A percentile compares a stretch with the other conserved stretches of the same genome.
These are phyloP conservation scores for Nothophytophthora sp. DNA, from an alignment of 352 stramenopile species.

Conservation along the genomic window DNA sequence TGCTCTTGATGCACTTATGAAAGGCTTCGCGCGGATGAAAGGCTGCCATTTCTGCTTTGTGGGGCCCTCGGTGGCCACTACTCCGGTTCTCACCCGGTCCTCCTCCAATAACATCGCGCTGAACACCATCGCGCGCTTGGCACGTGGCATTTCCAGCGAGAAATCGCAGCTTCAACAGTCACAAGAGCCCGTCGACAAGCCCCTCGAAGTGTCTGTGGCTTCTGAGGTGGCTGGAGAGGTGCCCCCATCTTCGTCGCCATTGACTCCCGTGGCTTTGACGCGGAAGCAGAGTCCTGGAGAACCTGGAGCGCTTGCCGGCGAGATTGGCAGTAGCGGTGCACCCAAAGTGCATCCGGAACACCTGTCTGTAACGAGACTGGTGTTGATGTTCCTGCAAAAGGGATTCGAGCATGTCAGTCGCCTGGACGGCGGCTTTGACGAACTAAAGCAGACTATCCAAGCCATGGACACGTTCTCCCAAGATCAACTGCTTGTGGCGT, in stretches of 20 bases:
- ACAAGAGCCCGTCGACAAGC: constrained; percentile 18
- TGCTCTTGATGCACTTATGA: constrained; percentile 71
- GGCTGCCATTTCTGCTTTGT: constrained; percentile 91
- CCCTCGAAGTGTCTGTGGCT: constrained; percentile 10
- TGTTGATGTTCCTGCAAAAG: constrained; percentile 88
- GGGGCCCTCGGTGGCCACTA: constrained; percentile 45
- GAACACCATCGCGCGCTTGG: constrained; percentile 57
- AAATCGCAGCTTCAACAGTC: constrained; percentile 17
- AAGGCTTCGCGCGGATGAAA: constrained; percentile 86
- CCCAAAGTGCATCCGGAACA: constrained; percentile 47
- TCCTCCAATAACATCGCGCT: constrained; percentile 39
- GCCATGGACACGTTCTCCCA: constrained; percentile 63
- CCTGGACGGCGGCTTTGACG: constrained; percentile 80
- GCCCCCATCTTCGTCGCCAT: background rate
- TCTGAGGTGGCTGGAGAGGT: constrained; percentile 8
- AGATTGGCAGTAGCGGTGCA: constrained; percentile 35
- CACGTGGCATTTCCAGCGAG: constrained; percentile 64
- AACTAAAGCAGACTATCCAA: constrained; percentile 67
- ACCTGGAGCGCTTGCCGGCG: constrained; percentile 29
- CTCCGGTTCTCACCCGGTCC: constrained; percentile 20
- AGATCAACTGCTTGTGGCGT: constrained; percentile 75
- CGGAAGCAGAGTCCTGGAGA: constrained; percentile 25
- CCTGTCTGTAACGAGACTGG: constrained; percentile 73
- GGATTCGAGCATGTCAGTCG: constrained; percentile 87
- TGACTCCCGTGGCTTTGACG: constrained; percentile 9